Base-by-base conservation (phyloP, 2,329 filamentous ascomycete genomes). In the Phialocephala subalpina region DNA sequence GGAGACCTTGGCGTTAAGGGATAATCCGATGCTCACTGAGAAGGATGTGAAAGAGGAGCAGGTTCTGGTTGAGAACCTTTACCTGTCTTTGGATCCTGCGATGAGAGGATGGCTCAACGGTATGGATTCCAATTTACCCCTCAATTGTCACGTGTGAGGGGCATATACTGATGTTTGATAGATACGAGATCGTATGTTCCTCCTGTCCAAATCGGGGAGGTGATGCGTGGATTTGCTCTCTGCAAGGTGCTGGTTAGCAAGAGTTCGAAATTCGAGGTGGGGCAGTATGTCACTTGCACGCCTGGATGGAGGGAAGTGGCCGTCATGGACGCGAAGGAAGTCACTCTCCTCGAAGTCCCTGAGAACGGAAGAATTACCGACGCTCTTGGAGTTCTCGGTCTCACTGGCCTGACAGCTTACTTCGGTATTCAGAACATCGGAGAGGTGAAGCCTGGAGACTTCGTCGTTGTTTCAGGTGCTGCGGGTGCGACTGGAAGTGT, bases 401-500 rank as follows among this genome's bases (percentile, higher is more conserved):
- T 88, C 77, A 92, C 91, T 0, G 90, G 90, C 2, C 72, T 94
- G 68, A 94, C 92, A 0, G 92, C 92, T 1, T 94, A 92, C 79
- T 91, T 92, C 69, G 92, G 92, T 22, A 86, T 94, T 75, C 77
- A 86, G 35, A 85, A 91, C 63, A 86, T 94, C 55, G 92, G 87
- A 2, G 80, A 90, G 63, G 86, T 90, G 47, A 87, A 90, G 77
- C 77, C 84, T 0, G 91, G 91, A 4, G 90, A 94, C 69, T 88
- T 90, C 3, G 91, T 95, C 1, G 90, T 94, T 8, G 90, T 95
- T 0, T 91, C 88, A 9, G 92, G 91, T 7, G 92, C 92, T 1
- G 92, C 92, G 0, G 92, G 92, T 1, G 92, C 92, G 0, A 94
- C 92, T 0, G 92, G 92, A 1, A 90, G 86, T 73, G 86, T 94